Percentiles rank a stretch among this genome's conserved stretches.
Evolutionary conservation across 305 asterid species (phyloP).

Genomic region (Fraxinus greggii): DNA sequence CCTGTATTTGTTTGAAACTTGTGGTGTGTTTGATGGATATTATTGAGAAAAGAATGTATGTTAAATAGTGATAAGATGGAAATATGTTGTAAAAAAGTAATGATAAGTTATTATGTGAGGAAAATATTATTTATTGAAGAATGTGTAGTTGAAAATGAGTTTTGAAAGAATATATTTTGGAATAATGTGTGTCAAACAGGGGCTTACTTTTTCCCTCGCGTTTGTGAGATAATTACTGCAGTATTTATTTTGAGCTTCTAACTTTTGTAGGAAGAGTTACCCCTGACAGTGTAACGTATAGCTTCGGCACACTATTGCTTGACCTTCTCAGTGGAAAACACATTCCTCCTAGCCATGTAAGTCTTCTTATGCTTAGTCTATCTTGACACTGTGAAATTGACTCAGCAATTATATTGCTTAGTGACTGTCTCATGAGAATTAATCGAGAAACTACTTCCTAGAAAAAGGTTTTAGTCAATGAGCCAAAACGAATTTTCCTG

Average conservation of each 20-base stretch:
- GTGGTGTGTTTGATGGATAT: too few relatives aligned
- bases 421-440: neutral
- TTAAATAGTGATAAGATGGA: too few relatives aligned
- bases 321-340: constrained; percentile 98
- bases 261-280: constrained; percentile 74
- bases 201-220: neutral
- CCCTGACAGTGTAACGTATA: constrained; percentile 86
- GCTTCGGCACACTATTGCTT: constrained; percentile 94
- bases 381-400: neutral
- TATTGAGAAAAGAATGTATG: too few relatives aligned
- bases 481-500: neutral
- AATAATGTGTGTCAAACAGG: too few relatives aligned
- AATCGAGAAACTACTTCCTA: neutral
- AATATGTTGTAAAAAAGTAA: too few relatives aligned
- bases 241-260: neutral
- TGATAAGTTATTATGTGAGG: too few relatives aligned
- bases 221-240: neutral
- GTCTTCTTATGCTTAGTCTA: constrained; percentile 25
- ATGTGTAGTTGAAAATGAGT: too few relatives aligned
- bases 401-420: neutral
- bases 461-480: neutral
- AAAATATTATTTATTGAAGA: too few relatives aligned
- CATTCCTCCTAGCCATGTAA: constrained; percentile 95
- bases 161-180: too few relatives aligned
- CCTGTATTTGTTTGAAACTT: neutral